A percentile compares a stretch with the other conserved stretches of the same genome.
Evolutionary conservation across 2,329 filamentous ascomycete species (phyloP).

Genomic region (Esteya vermicola): DNA sequence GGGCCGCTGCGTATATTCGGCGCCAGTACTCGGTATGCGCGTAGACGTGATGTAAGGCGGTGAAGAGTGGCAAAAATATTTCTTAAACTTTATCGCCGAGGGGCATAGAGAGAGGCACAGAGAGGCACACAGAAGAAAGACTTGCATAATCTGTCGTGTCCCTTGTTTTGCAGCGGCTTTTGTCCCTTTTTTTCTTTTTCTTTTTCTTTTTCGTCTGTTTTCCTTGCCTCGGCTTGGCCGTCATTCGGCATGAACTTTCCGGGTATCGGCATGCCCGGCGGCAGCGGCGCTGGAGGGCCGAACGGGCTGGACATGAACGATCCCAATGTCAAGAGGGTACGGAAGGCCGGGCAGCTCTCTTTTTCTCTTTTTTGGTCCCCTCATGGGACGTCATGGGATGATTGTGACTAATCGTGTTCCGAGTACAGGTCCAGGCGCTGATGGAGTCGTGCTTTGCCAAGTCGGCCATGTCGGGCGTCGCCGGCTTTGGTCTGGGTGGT

Average conservation of each 20-base stretch:
- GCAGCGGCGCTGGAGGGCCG: slow-evolving; percentile 6
- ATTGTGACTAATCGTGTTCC: not conserved
- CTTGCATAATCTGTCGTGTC: no score
- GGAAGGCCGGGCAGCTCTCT: not conserved
- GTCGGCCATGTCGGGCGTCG: slow-evolving; percentile 75
- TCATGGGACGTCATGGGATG: not conserved
- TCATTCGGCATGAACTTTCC: slow-evolving; percentile 23
- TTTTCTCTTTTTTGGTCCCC: not conserved
- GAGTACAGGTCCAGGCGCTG: slow-evolving; percentile 53
- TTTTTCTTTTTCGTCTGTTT: not conserved
- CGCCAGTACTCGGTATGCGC: no score
- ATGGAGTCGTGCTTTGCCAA: slow-evolving; percentile 94
- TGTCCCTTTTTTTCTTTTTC: not conserved
- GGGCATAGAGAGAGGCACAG: not conserved
- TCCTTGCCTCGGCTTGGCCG: not conserved
- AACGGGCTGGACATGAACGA: slow-evolving; percentile 27
- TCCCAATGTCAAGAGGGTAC: slow-evolving; percentile 31
- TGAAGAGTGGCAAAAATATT: slow-evolving; percentile 25
- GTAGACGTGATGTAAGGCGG: slow-evolving; percentile 22
- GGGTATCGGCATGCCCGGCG: slow-evolving; percentile 13
- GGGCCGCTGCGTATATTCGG: no score
- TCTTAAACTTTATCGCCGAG: slow-evolving; percentile 3
- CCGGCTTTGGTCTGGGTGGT: slow-evolving; percentile 88
- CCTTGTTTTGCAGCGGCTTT: no score
- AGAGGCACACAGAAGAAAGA: not conserved